Evolutionary conservation across 2,329 filamentous ascomycete genomes (phyloP).

Genomic region (Chaetomium globosum): DNA sequence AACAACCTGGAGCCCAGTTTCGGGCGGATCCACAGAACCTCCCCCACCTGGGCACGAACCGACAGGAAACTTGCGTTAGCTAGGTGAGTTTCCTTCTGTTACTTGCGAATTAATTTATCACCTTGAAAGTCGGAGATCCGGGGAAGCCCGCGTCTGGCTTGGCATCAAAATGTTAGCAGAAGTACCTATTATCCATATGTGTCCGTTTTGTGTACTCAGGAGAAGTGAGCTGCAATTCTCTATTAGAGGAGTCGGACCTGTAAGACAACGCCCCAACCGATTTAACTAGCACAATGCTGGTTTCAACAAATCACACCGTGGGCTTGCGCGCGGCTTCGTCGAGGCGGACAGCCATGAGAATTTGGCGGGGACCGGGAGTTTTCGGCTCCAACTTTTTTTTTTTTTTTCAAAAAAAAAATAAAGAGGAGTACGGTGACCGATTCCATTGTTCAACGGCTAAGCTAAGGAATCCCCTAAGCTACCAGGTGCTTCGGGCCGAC

Average conservation of each 20-base stretch:
- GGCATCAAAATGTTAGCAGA: background rate
- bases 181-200: background rate
- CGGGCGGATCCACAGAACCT: slow-evolving; percentile 16
- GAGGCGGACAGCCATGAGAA: background rate
- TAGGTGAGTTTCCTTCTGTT: background rate
- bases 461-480: too few relatives aligned
- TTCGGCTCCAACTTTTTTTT: background rate
- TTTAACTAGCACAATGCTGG: background rate
- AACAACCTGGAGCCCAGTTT: background rate
- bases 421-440: background rate
- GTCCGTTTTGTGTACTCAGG: background rate
- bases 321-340: background rate
- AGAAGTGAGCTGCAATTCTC: background rate
- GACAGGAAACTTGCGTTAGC: background rate
- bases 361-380: background rate
- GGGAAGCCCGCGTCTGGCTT: background rate
- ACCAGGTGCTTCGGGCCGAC: background rate
- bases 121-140: background rate
- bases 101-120: background rate
- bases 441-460: background rate
- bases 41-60: background rate
- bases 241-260: background rate
- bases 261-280: background rate
- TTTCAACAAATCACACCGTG: background rate
- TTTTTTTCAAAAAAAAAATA: too few relatives aligned